Evolutionary conservation across 805 yeast species (phyloP), one percentile per base, ranked within the genome.

Genomic region (Starmerella apicola): DNA sequence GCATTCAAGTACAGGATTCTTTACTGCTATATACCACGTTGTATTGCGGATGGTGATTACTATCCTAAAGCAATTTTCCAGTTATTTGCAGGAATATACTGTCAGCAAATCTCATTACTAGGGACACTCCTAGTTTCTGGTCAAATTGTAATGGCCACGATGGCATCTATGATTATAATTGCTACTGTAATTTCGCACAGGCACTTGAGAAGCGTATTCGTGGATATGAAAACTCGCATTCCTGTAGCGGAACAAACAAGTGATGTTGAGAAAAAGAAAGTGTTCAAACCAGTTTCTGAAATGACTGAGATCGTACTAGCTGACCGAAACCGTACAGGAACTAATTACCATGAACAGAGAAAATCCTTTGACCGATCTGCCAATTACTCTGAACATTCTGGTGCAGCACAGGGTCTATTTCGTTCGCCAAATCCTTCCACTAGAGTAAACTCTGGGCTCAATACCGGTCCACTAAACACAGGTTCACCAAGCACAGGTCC

Each of bases 1-100:
- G 80, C 88, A 5, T 80, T 72, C 65, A 82, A 81, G 57, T 81
- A 81, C 55, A 71, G 71, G 45, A 74, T 71, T 49, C 71, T 77
- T 35, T 77, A 69, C 54, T 66, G 69, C 46, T 61, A 61, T 17
- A 49, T 52, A 4, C 54, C 60, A 8, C 45, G 47, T 3, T 45
- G 54, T 22, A 57, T 55, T 19, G 55, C 63, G 3, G 53, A 53
- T 24, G 95, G 95, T 0, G 66, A 64, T 42, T 63, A 80, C 33
- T 85, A 81, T 56, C 81, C 91, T 1, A 64, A 65, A 2, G 93
- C 94, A 0, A 58, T 85, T 16, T 67, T 79, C 42, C 94, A 83
- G 42, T 58, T 85, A 32, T 83, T 80, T 52, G 66, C 81, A 0
- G 96, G 96, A 0, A 61, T 85, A 1, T 85, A 85, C 56, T 81